Percentiles rank a stretch among this genome's conserved stretches.
Evolutionary conservation across 2,329 filamentous ascomycete species (phyloP).

Genomic region (Fusarium lyarnte): DNA sequence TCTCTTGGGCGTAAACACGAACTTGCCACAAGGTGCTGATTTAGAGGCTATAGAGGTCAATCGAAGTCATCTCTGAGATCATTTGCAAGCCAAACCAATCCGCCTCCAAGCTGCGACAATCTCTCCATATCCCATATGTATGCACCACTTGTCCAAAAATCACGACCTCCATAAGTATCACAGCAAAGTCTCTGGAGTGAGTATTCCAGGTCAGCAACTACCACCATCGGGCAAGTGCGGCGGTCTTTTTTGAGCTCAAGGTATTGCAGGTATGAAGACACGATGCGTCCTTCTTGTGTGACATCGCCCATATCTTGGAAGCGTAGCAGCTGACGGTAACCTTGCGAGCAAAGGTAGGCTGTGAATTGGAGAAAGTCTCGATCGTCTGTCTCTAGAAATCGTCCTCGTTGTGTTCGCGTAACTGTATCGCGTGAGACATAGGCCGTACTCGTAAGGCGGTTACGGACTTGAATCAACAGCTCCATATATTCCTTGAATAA

Average conservation of each 20-base stretch:
- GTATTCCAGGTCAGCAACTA: background rate
- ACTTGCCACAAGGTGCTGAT: too few species aligned
- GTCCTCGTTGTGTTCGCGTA: background rate
- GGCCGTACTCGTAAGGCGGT: fast-evolving
- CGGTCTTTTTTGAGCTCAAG: background rate
- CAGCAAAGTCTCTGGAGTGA: background rate
- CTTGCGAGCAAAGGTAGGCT: background rate
- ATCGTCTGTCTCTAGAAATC: background rate
- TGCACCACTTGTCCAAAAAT: background rate
- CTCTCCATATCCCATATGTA: background rate
- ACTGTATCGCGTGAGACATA: too few species aligned
- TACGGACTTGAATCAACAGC: background rate
- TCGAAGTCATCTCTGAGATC: background rate
- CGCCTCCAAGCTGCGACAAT: background rate
- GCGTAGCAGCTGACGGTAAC: background rate
- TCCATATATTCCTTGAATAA: background rate
- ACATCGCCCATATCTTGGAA: background rate
- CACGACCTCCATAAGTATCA: fast-evolving
- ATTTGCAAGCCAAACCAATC: fast-evolving
- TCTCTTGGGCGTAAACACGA: slow-evolving; percentile 3
- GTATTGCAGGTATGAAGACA: background rate
- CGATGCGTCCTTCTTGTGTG: background rate
- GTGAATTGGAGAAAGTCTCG: background rate
- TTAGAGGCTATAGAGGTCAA: too few species aligned
- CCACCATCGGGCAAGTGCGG: background rate